These are phyloP conservation scores for Myrmaecium sp. DNA, from an alignment of 2,329 filamentous ascomycete genomes.

Conservation along the genomic window DNA sequence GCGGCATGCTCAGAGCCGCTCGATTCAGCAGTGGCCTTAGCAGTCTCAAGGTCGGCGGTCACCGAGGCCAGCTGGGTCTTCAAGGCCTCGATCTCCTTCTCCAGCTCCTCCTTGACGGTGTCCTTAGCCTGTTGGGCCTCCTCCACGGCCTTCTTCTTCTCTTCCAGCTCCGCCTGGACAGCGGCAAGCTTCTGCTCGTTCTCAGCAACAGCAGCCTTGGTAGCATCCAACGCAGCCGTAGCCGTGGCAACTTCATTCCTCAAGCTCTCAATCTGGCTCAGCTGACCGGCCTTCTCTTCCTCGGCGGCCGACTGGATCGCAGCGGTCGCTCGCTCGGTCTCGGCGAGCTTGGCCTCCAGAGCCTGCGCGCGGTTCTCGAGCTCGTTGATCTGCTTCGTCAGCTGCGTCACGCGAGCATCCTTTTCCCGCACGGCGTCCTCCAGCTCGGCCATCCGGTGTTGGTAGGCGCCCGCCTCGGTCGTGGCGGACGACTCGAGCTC, in stretches of 20 bases:
- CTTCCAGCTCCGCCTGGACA: conserved; percentile 4
- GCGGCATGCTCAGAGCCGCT: conserved; percentile 1
- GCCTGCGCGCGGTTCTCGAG: too few relatives aligned
- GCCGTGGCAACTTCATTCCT: conserved; percentile 3
- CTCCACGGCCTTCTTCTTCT: background rate
- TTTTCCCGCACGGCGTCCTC: too few relatives aligned
- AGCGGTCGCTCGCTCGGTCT: too few relatives aligned
- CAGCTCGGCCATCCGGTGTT: too few relatives aligned
- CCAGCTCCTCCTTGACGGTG: conserved; percentile 6
- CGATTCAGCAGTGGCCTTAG: conserved; percentile 6
- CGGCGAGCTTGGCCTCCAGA: too few relatives aligned
- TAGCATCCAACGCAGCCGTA: conserved; percentile 2
- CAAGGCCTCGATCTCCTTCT: conserved; percentile 13
- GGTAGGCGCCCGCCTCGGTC: too few relatives aligned
- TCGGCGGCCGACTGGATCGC: conserved; percentile 4
- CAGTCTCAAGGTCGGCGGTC: conserved; percentile 10
- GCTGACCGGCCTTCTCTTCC: conserved; percentile 1
- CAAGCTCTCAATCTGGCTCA: conserved; percentile 1
- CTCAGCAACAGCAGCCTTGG: conserved; percentile 6
- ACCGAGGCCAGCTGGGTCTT: conserved; percentile 6
- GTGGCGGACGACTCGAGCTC: conserved; percentile 1
- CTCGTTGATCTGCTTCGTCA: too few relatives aligned
- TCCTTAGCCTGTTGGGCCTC: conserved; percentile 1
- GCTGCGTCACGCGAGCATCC: too few relatives aligned
- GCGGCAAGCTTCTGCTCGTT: conserved; percentile 10